phyloP scores from a whole-genome alignment of 2,329 filamentous ascomycete species.

The Fusarium haematococcum region DNA sequence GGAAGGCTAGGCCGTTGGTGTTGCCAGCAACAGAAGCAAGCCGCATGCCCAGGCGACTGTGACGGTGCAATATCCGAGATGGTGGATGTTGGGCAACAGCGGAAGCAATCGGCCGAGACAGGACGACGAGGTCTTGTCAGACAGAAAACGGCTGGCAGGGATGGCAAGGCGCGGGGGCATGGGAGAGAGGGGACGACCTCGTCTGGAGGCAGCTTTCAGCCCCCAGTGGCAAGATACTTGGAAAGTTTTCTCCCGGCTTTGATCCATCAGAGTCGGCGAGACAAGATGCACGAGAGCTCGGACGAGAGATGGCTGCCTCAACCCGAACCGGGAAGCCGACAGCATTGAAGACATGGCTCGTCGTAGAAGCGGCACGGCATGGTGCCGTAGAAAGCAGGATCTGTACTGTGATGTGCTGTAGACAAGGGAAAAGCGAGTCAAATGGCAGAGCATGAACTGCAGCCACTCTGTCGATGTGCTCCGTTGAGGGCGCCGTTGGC shows the following conservation, averaged over 20 bases:
- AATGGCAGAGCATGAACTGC: conserved; percentile 25
- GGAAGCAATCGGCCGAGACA: conserved; percentile 22
- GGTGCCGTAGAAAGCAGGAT: conserved; percentile 20
- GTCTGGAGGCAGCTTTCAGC: background rate
- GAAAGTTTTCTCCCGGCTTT: conserved; percentile 7
- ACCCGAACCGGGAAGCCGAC: conserved; percentile 10
- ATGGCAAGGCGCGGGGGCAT: conserved; percentile 12
- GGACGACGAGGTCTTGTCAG: conserved; percentile 16
- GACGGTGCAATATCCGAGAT: conserved; percentile 4
- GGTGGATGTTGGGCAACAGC: conserved; percentile 11
- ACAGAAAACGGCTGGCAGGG: conserved; percentile 20
- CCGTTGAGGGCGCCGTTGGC: conserved; percentile 5
- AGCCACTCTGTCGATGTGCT: conserved; percentile 24
- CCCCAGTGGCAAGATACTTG: conserved; percentile 26
- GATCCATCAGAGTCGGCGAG: conserved; percentile 3
- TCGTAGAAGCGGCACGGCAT: conserved; percentile 14
- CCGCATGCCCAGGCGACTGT: background rate
- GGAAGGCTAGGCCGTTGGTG: background rate
- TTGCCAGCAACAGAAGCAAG: background rate
- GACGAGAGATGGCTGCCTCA: conserved; percentile 1
- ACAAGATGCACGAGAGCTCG: conserved; percentile 11
- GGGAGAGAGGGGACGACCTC: background rate
- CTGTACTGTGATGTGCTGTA: conserved; percentile 24
- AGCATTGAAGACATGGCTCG: conserved; percentile 13
- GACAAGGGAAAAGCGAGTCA: conserved; percentile 13